These are phyloP conservation scores for Raddia distichophylla DNA, from an alignment of 176 grass and related monocot species.

Conservation along the genomic window DNA sequence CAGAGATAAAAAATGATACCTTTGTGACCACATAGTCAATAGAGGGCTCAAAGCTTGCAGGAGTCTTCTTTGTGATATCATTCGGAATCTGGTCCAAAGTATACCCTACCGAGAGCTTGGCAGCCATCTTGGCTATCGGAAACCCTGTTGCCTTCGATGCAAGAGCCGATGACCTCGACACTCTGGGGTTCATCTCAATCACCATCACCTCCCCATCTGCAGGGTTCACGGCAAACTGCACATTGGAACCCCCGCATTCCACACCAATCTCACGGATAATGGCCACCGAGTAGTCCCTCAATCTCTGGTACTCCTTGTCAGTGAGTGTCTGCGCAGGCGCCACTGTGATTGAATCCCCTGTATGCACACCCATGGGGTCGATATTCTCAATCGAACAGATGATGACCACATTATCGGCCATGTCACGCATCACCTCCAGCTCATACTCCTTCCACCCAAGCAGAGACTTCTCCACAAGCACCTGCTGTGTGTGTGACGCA, in stretches of 20 bases:
- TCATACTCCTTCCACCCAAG: conserved; percentile 99
- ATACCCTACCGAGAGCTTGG: conserved; percentile 91
- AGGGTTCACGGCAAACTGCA: conserved; percentile 95
- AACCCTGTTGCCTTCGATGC: conserved; percentile 92
- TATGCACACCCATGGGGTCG: conserved; percentile 96
- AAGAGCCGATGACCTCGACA: conserved; percentile 89
- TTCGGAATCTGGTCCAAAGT: conserved; percentile 97
- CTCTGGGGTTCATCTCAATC: conserved; percentile 99
- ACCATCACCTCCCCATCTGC: conserved; percentile 92
- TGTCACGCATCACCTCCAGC: conserved; percentile 96
- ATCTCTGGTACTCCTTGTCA: conserved; percentile 94
- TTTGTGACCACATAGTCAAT: conserved; percentile 99
- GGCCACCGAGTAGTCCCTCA: conserved; percentile 78
- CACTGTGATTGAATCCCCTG: conserved; percentile 93
- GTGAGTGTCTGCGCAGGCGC: conserved; percentile 94
- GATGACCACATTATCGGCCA: conserved; percentile 96
- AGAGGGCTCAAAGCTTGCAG: conserved; percentile 97
- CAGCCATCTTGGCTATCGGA: conserved; percentile 98
- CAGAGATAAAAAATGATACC: conserved; percentile 43
- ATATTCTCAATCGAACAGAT: conserved; percentile 99
- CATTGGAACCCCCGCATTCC: conserved; percentile 95
- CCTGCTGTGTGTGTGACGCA: conserved; percentile 75
- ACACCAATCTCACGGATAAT: conserved; percentile 99
- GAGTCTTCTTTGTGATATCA: conserved; percentile 99
- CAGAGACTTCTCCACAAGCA: conserved; percentile 92